Base-by-base conservation (phyloP, 345 rosid species). In the Acer yangbiense region DNA sequence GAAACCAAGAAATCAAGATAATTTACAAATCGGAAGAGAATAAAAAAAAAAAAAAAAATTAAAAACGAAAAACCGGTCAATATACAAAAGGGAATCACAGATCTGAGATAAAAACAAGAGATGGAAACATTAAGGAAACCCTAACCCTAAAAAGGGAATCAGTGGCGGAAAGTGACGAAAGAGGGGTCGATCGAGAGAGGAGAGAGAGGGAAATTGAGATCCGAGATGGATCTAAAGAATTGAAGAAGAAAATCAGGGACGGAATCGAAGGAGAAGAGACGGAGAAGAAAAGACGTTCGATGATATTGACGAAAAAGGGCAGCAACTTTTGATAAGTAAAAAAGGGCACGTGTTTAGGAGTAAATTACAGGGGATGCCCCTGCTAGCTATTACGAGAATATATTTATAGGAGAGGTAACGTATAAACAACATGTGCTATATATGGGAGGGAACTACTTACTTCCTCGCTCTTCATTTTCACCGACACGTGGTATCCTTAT, bases 351-450 rank as follows among this genome's bases (percentile, higher is more conserved):
- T 77, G 69, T 64, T 54, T 44, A 25, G 4, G 18, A 35, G n/a
- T 76, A 84, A 52, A 78, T 79, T 84, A 84, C 87, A 76, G 57
- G 43, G 61, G 50, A 11, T 73, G 77, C 84, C 87, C 73, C 77
- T 66, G 46, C 74, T 66, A 44, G 55, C 35, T 17, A 27, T 20
- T 7, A 35, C 46, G 12, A 23, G 46, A 21, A 55, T 20, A 6
- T 6, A 21, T 3, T 46, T 46, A 14, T 5, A 9, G 4, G 17
- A 18, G 29, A 58, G n/a, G 20, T 20, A 2, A 17, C 17, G 73
- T 3, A 16, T 50, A 5, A 52, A 32, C 39, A n/a, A 20, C n/a
- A 39, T 20, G 75, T 58, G 54, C 35, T 58, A 35, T 58, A 18
- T 39, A 57, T 57, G 44, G 35, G 63, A 9, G 9, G 46, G 10